These are phyloP conservation scores for Colletotrichum sp. DNA, from an alignment of 2,329 filamentous ascomycete genomes.

Conservation along the genomic window DNA sequence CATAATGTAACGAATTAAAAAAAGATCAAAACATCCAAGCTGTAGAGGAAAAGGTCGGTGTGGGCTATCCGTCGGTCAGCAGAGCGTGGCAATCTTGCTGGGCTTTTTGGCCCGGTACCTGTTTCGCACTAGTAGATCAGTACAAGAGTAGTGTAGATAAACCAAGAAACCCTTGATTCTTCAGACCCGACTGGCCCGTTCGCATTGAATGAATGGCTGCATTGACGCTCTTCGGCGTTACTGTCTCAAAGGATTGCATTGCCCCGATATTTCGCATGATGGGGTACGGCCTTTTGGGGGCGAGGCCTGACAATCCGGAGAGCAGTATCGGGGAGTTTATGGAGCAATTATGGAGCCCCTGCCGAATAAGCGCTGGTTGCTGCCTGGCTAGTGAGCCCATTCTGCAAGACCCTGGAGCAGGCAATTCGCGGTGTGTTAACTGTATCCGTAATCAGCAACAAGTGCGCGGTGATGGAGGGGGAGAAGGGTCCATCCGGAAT, in stretches of 20 bases:
- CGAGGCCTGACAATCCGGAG: background rate
- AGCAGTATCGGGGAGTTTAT: background rate
- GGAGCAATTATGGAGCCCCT: conserved; percentile 1
- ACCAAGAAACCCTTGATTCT: background rate
- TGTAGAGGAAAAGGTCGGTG: background rate
- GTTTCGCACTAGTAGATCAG: background rate
- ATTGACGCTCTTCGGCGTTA: background rate
- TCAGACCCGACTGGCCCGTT: background rate
- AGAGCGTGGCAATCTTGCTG: background rate
- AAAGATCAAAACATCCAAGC: background rate
- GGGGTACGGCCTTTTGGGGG: background rate
- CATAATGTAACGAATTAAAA: background rate
- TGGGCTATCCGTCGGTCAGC: background rate
- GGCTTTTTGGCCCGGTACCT: background rate
- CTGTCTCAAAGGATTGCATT: background rate
- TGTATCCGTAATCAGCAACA: background rate
- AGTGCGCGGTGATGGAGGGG: background rate
- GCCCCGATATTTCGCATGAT: background rate
- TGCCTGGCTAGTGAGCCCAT: background rate
- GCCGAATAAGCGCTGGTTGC: background rate
- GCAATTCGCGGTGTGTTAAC: background rate
- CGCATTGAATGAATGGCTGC: background rate
- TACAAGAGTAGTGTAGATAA: background rate
- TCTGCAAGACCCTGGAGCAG: background rate
- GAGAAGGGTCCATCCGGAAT: background rate